Base-by-base conservation (phyloP, 768 basidiomycete genomes). In the Neoboletus subvelutipes region DNA sequence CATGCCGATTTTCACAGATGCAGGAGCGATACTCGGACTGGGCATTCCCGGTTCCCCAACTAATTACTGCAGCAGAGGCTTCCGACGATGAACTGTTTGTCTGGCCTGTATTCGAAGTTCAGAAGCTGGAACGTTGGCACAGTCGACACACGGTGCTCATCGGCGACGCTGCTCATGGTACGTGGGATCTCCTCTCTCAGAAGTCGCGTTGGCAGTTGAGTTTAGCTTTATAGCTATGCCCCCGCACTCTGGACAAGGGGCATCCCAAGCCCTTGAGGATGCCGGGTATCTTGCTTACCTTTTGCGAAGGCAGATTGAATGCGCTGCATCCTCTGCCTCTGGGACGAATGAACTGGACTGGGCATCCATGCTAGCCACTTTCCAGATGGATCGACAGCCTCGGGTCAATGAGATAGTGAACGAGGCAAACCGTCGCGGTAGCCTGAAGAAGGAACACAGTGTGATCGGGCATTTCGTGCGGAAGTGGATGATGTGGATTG, bases 141-240 rank as follows among this genome's bases (percentile, higher is more conserved):
- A 61, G 69, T 49, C 56, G 51, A 45, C 61, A 61, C 10, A 60
- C 66, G 33, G 63, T 73, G 8, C 62, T 71, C n/a, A 60, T 73
- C 24, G 70, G 70, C 3, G 71, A 71, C n/a, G 70, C 70, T 45
- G 69, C 67, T 45, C 70, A 73, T 57, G 69, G 70, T 71, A 50
- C 4, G 66, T 58, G 31, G 26, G 15, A 18, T 39, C 10, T 26
- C 20, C 4, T 50, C 18, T 41, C 8, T 33, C 3, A 7, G 2
- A 46, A n/a, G 41, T 40, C 9, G 40, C 8, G 43, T n/a, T 48
- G 26, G n/a, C 6, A 46, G 24, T 29, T n/a, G 34, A 50, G 1
- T 24, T 45, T 31, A 28, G 41, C 6, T 51, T 34, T 22, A 33
- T 20, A 71, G 71, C 66, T 4, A 69, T 71, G 70, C 67, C 70